These are phyloP conservation scores for Massariosphaeria phaeospora DNA, from an alignment of 495 filamentous ascomycete species.

Conservation along the genomic window DNA sequence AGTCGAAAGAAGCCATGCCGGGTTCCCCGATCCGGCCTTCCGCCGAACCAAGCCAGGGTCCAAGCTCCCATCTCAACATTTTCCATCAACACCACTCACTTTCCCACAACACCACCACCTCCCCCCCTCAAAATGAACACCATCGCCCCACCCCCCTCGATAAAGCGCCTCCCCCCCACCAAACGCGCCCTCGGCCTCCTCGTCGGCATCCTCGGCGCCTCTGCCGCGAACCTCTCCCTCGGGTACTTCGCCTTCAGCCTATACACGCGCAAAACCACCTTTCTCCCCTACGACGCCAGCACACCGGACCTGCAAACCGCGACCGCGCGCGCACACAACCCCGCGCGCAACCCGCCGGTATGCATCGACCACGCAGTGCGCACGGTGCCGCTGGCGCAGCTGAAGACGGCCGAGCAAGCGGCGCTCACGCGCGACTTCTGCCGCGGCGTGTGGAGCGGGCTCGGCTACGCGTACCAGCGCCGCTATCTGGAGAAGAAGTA, in stretches of 20 bases:
- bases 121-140: conserved; percentile 23
- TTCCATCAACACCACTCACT: neutral
- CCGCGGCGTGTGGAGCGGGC: conserved; percentile 29
- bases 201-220: conserved; percentile 21
- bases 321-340: conserved; percentile 20
- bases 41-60: conserved; percentile 39
- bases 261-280: conserved; percentile 21
- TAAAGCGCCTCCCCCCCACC: conserved; percentile 9
- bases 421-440: conserved; percentile 29
- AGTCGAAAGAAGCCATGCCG: too few species aligned
- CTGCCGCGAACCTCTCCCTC: conserved; percentile 9
- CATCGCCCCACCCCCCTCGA: conserved; percentile 20
- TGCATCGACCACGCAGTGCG: conserved; percentile 31
- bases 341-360: conserved; percentile 18
- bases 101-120: neutral
- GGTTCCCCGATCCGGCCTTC: too few species aligned
- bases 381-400: conserved; percentile 26
- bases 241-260: conserved; percentile 26
- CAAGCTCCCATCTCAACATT: neutral
- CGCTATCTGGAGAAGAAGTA: conserved; percentile 29
- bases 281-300: conserved; percentile 20
- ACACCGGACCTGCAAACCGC: conserved; percentile 21
- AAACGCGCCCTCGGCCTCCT: conserved; percentile 23
- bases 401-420: conserved; percentile 21
- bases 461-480: conserved; percentile 32